Base-by-base conservation (phyloP, 192 early-diverging fungal species). In the Funneliformis mosseae region DNA sequence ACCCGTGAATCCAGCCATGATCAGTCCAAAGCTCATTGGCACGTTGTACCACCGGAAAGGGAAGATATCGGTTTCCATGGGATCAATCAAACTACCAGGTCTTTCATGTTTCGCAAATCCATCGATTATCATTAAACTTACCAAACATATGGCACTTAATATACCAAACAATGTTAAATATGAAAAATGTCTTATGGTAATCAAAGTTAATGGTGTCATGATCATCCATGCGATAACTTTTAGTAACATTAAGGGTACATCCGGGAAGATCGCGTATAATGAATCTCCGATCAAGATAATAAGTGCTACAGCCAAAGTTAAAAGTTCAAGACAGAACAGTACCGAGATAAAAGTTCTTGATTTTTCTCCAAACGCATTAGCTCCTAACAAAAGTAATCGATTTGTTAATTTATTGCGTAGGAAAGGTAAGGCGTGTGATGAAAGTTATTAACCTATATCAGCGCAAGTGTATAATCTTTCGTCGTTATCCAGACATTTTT, bases 91-190 rank as follows among this genome's bases (percentile, higher is more conserved):
- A 42, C 88, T 90, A 23, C 92, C 92, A n/a, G 92, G 92, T 0
- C 76, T 59, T 12, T 61, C 66, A 12, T 23, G 23, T 61, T 84
- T 92, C 7, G 82, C 73, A 1, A 91, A 55, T 42, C 93, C 93
- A 77, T 94, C 87, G 60, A 81, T 87, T 23, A 91, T 33, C 23
- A 94, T 74, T 45, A 94, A 88, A 16, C 61, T 42, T n/a, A 92
- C 82, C 59, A 94, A 81, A 73, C 83, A 83, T 8, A 84, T 33
- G 3, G 91, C 81, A 10, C 88, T 84, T 11, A 92, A 70, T 45
- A 94, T 84, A 5, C 93, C 93, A 18, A 94, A 59, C 25, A 93
- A 55, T 39, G 84, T 84, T 3, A 83, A 86, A 77, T 90, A 94
- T 3, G 90, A 84, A 10, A 91, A 83, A 50, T 85, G 80, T 80